Evolutionary conservation across 805 yeast genomes (phyloP).

Genomic region (Huiozyma naganishii): DNA sequence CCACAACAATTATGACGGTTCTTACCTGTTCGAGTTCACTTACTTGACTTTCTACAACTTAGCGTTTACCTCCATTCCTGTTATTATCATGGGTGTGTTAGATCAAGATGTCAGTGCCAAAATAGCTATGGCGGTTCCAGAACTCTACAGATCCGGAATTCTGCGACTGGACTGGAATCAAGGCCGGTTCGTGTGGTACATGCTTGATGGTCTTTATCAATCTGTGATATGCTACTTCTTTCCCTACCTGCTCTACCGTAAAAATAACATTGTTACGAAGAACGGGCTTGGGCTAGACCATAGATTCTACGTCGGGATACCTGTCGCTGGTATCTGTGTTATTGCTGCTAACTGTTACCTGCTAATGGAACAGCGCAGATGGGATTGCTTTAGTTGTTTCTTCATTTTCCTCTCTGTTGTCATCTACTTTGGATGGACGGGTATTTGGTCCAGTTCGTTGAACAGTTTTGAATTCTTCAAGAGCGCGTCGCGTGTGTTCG

Average conservation of each 20-base stretch:
- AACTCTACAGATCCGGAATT: slow-evolving; percentile 64
- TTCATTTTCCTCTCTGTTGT: slow-evolving; percentile 48
- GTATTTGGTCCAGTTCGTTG: slow-evolving; percentile 57
- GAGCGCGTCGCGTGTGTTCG: slow-evolving; percentile 57
- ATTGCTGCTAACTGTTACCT: slow-evolving; percentile 58
- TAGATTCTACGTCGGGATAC: slow-evolving; percentile 62
- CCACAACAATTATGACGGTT: slow-evolving; percentile 65
- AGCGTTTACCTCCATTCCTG: slow-evolving; percentile 77
- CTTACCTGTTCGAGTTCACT: slow-evolving; percentile 70
- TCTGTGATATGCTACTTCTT: slow-evolving; percentile 62
- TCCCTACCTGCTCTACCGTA: slow-evolving; percentile 48
- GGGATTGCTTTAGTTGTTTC: slow-evolving; percentile 69
- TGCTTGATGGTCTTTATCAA: slow-evolving; percentile 74
- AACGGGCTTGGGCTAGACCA: slow-evolving; percentile 58
- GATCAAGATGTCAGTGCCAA: slow-evolving; percentile 73
- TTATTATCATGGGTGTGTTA: slow-evolving; percentile 63
- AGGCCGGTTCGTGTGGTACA: slow-evolving; percentile 57
- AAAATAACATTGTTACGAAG: slow-evolving; percentile 34
- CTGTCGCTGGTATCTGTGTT: slow-evolving; percentile 57
- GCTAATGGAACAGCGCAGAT: slow-evolving; percentile 56
- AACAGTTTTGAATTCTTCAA: slow-evolving; percentile 54
- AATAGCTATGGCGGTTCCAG: slow-evolving; percentile 62
- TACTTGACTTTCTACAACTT: slow-evolving; percentile 71
- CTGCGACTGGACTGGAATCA: slow-evolving; percentile 64
- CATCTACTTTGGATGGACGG: slow-evolving; percentile 66